A percentile compares a stretch with the other conserved stretches of the same genome.
These are phyloP conservation scores for Talaromyces marneffei DNA, from an alignment of 2,329 filamentous ascomycete species.

Conservation along the genomic window DNA sequence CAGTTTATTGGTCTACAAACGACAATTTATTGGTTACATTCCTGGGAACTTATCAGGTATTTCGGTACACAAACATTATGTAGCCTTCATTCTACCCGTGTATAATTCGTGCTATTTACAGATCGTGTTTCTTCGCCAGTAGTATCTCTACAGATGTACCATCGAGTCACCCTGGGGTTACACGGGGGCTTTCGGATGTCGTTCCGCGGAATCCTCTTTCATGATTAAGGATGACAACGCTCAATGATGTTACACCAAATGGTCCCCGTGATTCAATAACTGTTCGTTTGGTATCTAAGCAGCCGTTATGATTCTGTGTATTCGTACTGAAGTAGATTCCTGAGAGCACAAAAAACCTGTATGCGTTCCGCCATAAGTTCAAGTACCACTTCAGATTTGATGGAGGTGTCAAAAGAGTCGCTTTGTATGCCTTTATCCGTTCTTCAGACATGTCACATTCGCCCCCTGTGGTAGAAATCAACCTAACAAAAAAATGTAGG, in stretches of 20 bases:
- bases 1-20: neutral
- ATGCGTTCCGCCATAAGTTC: neutral
- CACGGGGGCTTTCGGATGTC: neutral
- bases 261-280: neutral
- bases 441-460: neutral
- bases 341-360: neutral
- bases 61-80: neutral
- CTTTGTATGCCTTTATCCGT: neutral
- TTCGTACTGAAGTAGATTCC: neutral
- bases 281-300: neutral
- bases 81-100: neutral
- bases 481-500: neutral
- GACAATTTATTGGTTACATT: neutral
- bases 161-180: neutral
- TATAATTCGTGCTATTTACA: neutral
- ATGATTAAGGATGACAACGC: neutral
- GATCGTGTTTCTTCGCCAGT: neutral
- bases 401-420: neutral
- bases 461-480: neutral
- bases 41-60: too few relatives aligned
- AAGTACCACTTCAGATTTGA: neutral
- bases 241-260: neutral
- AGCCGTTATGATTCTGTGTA: neutral
- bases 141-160: neutral
- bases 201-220: neutral